Evolutionary conservation across 1,284 basidiomycete species (phyloP).

Genomic region (Mycosarcoma mackinlayi): DNA sequence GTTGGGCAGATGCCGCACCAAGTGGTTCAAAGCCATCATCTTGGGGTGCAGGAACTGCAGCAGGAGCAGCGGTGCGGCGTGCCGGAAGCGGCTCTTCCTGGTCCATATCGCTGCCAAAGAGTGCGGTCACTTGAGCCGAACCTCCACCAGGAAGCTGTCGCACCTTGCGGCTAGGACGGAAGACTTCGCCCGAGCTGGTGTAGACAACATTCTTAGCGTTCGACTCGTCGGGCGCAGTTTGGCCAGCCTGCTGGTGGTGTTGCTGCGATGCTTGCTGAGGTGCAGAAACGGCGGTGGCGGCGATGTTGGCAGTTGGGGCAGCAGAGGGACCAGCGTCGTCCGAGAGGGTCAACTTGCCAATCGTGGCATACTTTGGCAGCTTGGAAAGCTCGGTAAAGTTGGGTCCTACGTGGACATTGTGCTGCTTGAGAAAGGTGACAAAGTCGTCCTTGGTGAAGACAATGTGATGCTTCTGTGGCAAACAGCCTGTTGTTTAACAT

Average conservation of each 20-base stretch:
- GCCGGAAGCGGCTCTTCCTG: constrained; percentile 29
- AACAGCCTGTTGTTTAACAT: constrained; percentile 21
- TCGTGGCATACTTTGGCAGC: constrained; percentile 58
- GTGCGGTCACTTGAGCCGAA: constrained; percentile 49
- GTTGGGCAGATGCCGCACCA: constrained; percentile 28
- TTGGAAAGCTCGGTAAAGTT: constrained; percentile 57
- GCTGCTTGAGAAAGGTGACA: constrained; percentile 59
- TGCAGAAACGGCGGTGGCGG: constrained; percentile 1
- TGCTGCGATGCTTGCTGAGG: constrained; percentile 6
- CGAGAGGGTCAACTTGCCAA: constrained; percentile 48
- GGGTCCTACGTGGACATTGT: constrained; percentile 56
- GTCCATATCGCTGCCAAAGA: constrained; percentile 53
- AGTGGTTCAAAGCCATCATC: constrained; percentile 35
- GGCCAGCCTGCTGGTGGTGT: constrained; percentile 13
- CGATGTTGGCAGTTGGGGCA: constrained; percentile 11
- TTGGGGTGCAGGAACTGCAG: constrained; percentile 16
- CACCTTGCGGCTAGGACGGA: constrained; percentile 59
- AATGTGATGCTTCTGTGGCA: constrained; percentile 52
- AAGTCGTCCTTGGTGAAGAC: constrained; percentile 61
- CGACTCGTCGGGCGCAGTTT: constrained; percentile 3
- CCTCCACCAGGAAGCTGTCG: constrained; percentile 58
- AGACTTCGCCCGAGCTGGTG: constrained; percentile 57
- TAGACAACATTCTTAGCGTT: constrained; percentile 38
- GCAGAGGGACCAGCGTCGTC: constrained; percentile 27
- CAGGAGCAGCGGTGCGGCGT: constrained; percentile 8